phyloP scores from a whole-genome alignment of 306 rosid species.

The Quillaja saponaria region DNA sequence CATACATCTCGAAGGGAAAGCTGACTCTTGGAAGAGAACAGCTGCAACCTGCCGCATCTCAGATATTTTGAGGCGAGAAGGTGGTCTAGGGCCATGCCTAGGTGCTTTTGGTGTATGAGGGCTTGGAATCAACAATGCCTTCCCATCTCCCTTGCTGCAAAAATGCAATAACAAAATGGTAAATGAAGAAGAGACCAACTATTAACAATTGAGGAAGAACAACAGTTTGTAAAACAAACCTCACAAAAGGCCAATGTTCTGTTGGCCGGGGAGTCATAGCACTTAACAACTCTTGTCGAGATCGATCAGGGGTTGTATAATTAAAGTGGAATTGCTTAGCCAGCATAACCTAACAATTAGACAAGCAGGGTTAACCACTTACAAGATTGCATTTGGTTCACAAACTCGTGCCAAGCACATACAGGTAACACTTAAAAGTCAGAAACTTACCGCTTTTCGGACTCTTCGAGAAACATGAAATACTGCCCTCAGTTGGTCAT shows the following conservation, averaged over 20 bases:
- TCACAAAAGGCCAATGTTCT: constrained; percentile 80
- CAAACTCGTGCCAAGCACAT: too few species aligned
- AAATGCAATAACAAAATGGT: constrained; percentile 11
- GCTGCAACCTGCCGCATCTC: constrained; percentile 94
- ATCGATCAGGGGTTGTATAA: constrained; percentile 91
- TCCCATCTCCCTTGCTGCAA: constrained; percentile 73
- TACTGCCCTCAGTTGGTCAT: constrained; percentile 86
- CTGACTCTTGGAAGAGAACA: constrained; percentile 83
- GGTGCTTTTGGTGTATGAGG: constrained; percentile 95
- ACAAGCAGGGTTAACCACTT: constrained; percentile 14
- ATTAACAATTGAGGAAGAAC: constrained; percentile 7
- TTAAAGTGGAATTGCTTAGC: constrained; percentile 92
- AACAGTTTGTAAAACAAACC: constrained; percentile 36
- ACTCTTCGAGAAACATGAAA: constrained; percentile 85
- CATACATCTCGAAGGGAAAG: constrained; percentile 71
- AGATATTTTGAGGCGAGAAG: constrained; percentile 80
- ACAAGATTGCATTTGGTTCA: too few species aligned
- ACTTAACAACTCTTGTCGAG: constrained; percentile 73
- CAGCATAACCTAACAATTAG: constrained; percentile 51
- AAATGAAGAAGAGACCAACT: constrained; percentile 13
- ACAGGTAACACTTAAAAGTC: too few species aligned
- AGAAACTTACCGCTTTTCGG: constrained; percentile 38
- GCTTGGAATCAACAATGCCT: constrained; percentile 51
- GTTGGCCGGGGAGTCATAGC: constrained; percentile 69
- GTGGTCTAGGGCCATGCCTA: constrained; percentile 86